Base-by-base conservation (phyloP, 2,329 filamentous ascomycete species). In the Stachybotrys chlorohalonatus region DNA sequence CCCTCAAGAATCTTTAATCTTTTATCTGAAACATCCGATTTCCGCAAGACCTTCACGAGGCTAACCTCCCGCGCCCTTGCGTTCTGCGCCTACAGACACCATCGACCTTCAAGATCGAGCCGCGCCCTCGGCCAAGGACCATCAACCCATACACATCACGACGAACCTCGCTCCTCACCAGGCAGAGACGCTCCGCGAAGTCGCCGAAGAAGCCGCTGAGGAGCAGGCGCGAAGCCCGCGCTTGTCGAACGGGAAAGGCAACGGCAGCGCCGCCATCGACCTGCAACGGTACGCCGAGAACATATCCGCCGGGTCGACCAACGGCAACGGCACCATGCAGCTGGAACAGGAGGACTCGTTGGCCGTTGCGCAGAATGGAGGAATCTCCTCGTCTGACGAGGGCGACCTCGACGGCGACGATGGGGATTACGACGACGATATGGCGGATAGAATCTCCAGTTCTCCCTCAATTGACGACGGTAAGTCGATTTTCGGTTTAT, bases 401-500 rank as follows among this genome's bases (percentile, higher is more conserved):
- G 83, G 80, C 51, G 85, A 89, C 59, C 73, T 83, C 64, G 81
- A 87, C 62, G 82, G 83, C 60, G 84, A 83, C 51, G 88, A 89
- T 57, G 87, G 89, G 62, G 82, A 89, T 64, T 75, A 91, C 69
- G 91, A 95, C 66, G 79, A 96, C 72, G 93, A 97, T 71, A 85
- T 96, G 85, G 90, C 95, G 88, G 94, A 97, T 76, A 94, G 94
- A 73, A 96, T 99, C 62, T 97, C 93, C 65, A 97, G 92, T 73
- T 97, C 93, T 65, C 94, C 94, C 68, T 97, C 93, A 64, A 99
- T 99, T 73, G 91, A 95, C 79, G 93, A 97, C 87, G 93, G 93
- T 99, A 85, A 81, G 91, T 94, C 77, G n/a, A 47, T 24, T 47
- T 16, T 7, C 16, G 2, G 17, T 24, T 47, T 47, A 13, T n/a